Evolutionary conservation across 1,284 basidiomycete genomes (phyloP), one percentile per base, ranked within the genome.

Genomic region (Sphagnurus paluster): DNA sequence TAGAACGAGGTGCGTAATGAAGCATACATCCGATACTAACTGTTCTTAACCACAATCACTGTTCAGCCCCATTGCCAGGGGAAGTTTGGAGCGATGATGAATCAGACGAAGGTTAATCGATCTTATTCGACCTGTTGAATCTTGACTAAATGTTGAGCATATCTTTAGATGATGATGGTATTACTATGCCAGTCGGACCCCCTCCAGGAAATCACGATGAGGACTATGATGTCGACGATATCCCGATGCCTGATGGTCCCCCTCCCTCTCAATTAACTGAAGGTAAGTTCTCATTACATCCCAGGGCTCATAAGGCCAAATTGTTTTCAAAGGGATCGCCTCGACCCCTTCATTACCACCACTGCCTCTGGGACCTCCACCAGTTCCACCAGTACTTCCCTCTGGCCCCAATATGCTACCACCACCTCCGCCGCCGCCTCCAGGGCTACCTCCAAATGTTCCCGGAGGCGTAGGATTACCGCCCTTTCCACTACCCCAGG

Each of bases 181-280:
- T 86, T 46, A 64, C 69, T 17, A 78, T 87, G 82, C 90, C 91
- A 0, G 79, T 79, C 39, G 90, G 88, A 1, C 84, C 85, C 34
- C 86, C 86, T 11, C 90, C 90, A 1, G 74, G 72, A 43, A 58
- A 62, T 20, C 71, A 76, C 40, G 69, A 75, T 40, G 70, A 73
- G 2, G 73, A 72, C 21, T 78, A 73, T 38, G 89, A 92, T 49
- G 42, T 54, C 23, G 87, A 91, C 55, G 91, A 93, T 49, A 92
- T 94, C 34, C 80, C 82, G 10, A 86, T 95, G 84, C 93, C 93
- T 7, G 86, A 87, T 43, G 91, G 86, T 0, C 87, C 84, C 30
- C 87, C 87, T 24, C 90, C 90, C 0, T 67, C 63, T 17, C 53
- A 59, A 47, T 56, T 42, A 41, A 39, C 34, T 43, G 41, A 45